Conservation (phyloP, 176 grass and related monocot genomes). For the Sorghum bicolor region DNA sequence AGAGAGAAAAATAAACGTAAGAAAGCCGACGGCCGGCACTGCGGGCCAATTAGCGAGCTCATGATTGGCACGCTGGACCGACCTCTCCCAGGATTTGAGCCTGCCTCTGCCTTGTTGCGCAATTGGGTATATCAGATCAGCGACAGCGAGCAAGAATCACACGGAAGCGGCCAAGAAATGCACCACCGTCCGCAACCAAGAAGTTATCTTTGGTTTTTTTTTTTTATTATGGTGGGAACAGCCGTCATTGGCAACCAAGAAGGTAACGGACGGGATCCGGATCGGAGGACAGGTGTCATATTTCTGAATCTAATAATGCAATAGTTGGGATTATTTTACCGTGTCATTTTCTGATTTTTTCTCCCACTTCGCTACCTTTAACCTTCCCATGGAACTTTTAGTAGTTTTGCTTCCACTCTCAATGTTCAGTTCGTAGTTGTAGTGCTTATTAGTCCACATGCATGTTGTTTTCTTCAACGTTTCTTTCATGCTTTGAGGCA, state of each 20-base stretch:
- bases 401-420: conserved; percentile 20
- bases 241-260: not conserved
- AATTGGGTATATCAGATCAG: not conserved
- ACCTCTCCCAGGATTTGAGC: not conserved
- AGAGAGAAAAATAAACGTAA: not conserved
- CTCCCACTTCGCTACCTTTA: not conserved
- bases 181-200: not conserved
- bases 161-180: not conserved
- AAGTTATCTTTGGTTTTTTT: not conserved
- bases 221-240: not conserved
- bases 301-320: not conserved
- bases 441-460: conserved; percentile 33
- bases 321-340: not conserved
- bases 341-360: not conserved
- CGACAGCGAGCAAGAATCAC: not conserved
- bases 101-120: not conserved
- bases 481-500: conserved; percentile 29
- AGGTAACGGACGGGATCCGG: not conserved
- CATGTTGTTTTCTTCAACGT: not conserved
- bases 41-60: not conserved
- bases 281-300: not conserved
- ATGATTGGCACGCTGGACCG: not conserved
- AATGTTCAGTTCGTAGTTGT: not conserved
- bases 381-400: not conserved
- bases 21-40: not conserved